A percentile compares a stretch with the other conserved stretches of the same genome.
Evolutionary conservation across 345 rosid genomes (phyloP).

Genomic region (Melaleuca quinquenervia): DNA sequence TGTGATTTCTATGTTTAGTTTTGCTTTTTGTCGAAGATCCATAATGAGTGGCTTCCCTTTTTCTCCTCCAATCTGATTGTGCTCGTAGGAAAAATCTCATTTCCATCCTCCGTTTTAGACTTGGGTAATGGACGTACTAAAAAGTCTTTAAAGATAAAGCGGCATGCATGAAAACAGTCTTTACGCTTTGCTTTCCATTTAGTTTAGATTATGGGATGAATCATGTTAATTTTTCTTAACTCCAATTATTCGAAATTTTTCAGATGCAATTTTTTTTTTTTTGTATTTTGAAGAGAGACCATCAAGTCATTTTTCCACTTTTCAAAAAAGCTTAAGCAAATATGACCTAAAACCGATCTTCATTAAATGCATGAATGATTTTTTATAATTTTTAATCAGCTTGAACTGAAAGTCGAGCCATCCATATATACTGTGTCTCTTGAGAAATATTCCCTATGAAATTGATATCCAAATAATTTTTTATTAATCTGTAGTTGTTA

Average conservation of each 20-base stretch:
- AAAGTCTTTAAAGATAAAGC: not conserved
- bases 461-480: not conserved
- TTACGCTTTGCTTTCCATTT: not conserved
- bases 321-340: not conserved
- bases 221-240: accelerated
- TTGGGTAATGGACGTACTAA: not conserved
- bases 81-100: not conserved
- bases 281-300: not conserved
- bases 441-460: too few relatives aligned
- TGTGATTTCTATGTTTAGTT: not conserved
- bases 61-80: not conserved
- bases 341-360: not conserved
- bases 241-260: not conserved
- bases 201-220: not conserved
- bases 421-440: not conserved
- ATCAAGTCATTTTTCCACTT: not conserved
- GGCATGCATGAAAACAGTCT: not conserved
- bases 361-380: not conserved
- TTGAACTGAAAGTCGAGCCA: not conserved
- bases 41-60: not conserved
- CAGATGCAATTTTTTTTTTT: not conserved
- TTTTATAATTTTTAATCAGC: not conserved
- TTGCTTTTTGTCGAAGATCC: not conserved
- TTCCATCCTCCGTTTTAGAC: not conserved
- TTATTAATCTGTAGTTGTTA: not conserved